Percentiles rank a stretch among this genome's conserved stretches.
These are phyloP conservation scores for Tanacetum coccineum DNA, from an alignment of 129 eudicot species.

Conservation along the genomic window DNA sequence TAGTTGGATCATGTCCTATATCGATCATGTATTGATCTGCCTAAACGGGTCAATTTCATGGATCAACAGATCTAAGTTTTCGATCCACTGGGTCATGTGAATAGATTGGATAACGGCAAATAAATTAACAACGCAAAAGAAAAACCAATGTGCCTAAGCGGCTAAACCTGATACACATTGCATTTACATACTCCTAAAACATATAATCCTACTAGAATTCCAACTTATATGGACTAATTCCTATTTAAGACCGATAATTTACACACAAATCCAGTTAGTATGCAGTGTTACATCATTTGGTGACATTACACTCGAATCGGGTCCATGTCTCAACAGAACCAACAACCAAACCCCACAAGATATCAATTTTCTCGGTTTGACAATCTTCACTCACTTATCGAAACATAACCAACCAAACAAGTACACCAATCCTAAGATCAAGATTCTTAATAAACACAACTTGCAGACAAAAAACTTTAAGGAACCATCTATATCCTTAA, in stretches of 20 bases:
- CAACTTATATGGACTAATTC: not conserved
- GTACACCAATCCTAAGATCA: conserved; percentile 9
- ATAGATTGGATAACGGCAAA: not conserved
- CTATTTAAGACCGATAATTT: not conserved
- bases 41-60: too few relatives aligned
- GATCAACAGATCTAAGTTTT: too few relatives aligned
- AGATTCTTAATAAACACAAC: conserved; percentile 14
- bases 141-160: not conserved
- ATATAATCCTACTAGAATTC: too few relatives aligned
- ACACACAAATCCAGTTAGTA: not conserved
- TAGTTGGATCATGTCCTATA: too few relatives aligned
- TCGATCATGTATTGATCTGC: too few relatives aligned
- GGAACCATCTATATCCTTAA: conserved; percentile 22
- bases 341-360: conserved; percentile 36
- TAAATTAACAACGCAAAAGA: conserved; percentile 4
- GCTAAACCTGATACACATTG: too few relatives aligned
- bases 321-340: conserved; percentile 5
- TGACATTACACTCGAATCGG: conserved; percentile 2
- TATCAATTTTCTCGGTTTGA: conserved; percentile 13
- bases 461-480: conserved; percentile 23
- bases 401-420: not conserved
- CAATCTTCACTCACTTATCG: conserved; percentile 12
- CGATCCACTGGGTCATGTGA: not conserved
- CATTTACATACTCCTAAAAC: too few relatives aligned
- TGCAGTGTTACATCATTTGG: conserved; percentile 13